These are phyloP conservation scores for Neurospora cerealis DNA, from an alignment of 495 filamentous ascomycete species.

Conservation along the genomic window DNA sequence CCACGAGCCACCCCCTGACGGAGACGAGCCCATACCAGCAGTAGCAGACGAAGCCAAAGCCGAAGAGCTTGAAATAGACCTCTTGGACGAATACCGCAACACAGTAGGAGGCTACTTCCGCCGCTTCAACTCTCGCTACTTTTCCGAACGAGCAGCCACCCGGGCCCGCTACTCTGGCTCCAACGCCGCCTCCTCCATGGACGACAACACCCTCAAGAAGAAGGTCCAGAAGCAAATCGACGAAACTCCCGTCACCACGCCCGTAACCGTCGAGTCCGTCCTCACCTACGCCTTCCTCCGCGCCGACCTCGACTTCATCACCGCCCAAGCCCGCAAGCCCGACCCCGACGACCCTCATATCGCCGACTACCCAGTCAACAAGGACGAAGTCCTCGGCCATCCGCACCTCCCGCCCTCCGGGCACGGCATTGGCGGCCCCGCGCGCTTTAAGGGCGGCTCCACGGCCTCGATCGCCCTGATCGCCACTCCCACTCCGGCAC, in stretches of 20 bases:
- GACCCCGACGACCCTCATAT: conserved; percentile 56
- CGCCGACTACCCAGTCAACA: conserved; percentile 67
- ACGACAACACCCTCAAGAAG: conserved; percentile 3
- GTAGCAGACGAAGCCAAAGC: conserved; percentile 33
- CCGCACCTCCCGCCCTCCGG: conserved; percentile 45
- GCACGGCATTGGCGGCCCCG: conserved; percentile 54
- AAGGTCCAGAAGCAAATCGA: background rate
- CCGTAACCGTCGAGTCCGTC: conserved; percentile 48
- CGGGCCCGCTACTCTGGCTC: conserved; percentile 3
- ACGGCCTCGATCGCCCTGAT: conserved; percentile 85
- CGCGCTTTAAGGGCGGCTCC: conserved; percentile 80
- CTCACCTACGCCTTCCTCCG: conserved; percentile 86
- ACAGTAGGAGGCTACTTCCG: conserved; percentile 91
- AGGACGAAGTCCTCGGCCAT: conserved; percentile 65
- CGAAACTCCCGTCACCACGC: background rate
- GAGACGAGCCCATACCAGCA: conserved; percentile 21
- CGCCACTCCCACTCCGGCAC: conserved; percentile 78
- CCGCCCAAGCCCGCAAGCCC: conserved; percentile 66
- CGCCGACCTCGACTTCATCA: conserved; percentile 86
- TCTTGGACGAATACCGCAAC: conserved; percentile 70
- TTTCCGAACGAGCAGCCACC: conserved; percentile 21
- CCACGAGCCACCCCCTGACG: conserved; percentile 17
- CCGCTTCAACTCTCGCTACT: conserved; percentile 69
- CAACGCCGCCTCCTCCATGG: conserved; percentile 2
- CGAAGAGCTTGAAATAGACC: conserved; percentile 49